phyloP scores from a whole-genome alignment of 371 early-diverging fungal genomes.

The Phascolomyces articulosus region DNA sequence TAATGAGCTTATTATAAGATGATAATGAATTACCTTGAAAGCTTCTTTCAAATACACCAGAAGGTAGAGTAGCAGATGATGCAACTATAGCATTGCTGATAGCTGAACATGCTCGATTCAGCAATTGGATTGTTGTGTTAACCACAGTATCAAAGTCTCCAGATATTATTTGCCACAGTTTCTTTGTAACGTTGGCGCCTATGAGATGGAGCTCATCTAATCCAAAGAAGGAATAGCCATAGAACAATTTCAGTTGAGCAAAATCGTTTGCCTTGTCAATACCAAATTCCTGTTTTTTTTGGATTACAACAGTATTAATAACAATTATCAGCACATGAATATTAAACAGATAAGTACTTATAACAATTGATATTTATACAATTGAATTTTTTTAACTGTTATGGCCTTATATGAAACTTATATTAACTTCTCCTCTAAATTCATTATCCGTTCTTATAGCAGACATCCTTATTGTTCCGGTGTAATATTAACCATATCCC shows the following conservation, averaged over 20 bases:
- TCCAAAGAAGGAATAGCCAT: too few relatives aligned
- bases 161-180: background rate
- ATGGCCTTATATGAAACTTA: too few relatives aligned
- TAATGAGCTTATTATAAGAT: background rate
- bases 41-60: background rate
- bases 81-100: background rate
- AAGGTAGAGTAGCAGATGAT: background rate
- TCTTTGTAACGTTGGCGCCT: background rate
- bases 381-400: too few relatives aligned
- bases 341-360: background rate
- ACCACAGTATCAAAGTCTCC: background rate
- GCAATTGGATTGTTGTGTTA: background rate
- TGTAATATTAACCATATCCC: constrained; percentile 6
- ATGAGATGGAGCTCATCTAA: too few relatives aligned
- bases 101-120: background rate
- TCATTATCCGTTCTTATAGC: background rate
- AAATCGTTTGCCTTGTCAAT: background rate
- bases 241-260: too few relatives aligned
- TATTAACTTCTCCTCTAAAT: background rate
- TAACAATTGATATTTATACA: too few relatives aligned
- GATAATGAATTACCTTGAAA: background rate
- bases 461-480: background rate
- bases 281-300: background rate
- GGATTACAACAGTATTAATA: background rate
- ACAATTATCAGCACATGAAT: background rate